phyloP scores from a whole-genome alignment of 2,329 filamentous ascomycete genomes.

The Clonostachys solani region DNA sequence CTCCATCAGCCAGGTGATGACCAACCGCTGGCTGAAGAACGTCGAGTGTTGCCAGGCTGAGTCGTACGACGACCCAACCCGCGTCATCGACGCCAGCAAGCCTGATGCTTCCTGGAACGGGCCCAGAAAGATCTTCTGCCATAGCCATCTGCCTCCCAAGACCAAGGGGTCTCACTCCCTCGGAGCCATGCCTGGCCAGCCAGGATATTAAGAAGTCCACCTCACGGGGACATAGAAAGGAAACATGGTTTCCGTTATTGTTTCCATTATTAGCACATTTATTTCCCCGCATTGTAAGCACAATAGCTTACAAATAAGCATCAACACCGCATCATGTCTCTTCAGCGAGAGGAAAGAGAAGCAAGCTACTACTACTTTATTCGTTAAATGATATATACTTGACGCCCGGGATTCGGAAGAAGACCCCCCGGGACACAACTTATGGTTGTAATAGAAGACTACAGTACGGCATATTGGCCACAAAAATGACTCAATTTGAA shows the following conservation, averaged over 20 bases:
- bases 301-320: not conserved
- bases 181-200: slow-evolving; percentile 50
- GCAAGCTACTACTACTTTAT: too few species aligned
- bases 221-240: not conserved
- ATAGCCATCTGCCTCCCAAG: slow-evolving; percentile 51
- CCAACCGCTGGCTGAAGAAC: slow-evolving; percentile 67
- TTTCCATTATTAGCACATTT: too few species aligned
- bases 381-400: too few species aligned
- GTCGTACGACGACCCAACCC: slow-evolving; percentile 59
- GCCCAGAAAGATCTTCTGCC: slow-evolving; percentile 50
- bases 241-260: too few species aligned
- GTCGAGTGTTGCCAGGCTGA: slow-evolving; percentile 79
- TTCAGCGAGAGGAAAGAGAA: too few species aligned
- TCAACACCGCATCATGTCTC: not conserved
- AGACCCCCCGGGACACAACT: too few species aligned
- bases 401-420: too few species aligned
- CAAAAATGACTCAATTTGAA: too few species aligned
- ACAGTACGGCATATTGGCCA: too few species aligned
- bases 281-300: not conserved
- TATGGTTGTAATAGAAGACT: too few species aligned
- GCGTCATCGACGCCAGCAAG: slow-evolving; percentile 58
- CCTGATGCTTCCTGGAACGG: slow-evolving; percentile 36
- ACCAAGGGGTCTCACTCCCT: slow-evolving; percentile 40
- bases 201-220: slow-evolving; percentile 38
- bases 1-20: slow-evolving; percentile 63